Evolutionary conservation across 371 early-diverging fungal genomes (phyloP).

Genomic region (Saksenaea vasiformis): DNA sequence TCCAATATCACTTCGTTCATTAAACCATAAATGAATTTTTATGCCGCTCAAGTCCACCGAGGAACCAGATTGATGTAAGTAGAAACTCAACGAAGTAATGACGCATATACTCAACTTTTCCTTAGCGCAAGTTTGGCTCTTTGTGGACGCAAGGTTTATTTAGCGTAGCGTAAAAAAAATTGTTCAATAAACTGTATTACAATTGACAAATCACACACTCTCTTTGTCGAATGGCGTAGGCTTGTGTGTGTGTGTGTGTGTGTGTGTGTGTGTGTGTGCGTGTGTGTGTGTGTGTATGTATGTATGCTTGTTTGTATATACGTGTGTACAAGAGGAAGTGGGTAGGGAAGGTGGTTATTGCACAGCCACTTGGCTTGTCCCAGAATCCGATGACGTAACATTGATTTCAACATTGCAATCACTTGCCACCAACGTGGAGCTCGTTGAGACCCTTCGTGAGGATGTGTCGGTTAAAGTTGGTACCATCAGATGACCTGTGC

Average conservation of each 20-base stretch:
- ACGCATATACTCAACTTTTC: too few species aligned
- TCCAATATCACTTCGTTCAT: too few species aligned
- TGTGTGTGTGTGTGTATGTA: neutral
- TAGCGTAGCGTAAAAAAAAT: too few species aligned
- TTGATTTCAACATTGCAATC: neutral
- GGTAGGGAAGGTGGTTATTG: neutral
- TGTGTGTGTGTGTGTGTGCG: neutral
- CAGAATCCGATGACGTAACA: neutral
- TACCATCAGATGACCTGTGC: conserved; percentile 40
- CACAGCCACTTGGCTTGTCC: neutral
- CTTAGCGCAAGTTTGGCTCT: too few species aligned
- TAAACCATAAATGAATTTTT: too few species aligned
- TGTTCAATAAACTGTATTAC: too few species aligned
- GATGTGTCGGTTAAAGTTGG: conserved; percentile 10
- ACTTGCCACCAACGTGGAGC: neutral
- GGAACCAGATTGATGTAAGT: too few species aligned
- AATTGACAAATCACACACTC: too few species aligned
- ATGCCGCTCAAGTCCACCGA: too few species aligned
- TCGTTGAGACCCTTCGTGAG: neutral
- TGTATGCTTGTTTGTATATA: neutral
- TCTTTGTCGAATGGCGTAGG: neutral
- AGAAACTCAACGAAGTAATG: too few species aligned
- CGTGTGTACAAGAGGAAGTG: neutral
- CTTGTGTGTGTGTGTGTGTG: conserved; percentile 1
- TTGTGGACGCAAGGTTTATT: too few species aligned